Evolutionary conservation across 129 eudicot genomes (phyloP), one percentile per base, ranked within the genome.

Genomic region (Arctium minus): DNA sequence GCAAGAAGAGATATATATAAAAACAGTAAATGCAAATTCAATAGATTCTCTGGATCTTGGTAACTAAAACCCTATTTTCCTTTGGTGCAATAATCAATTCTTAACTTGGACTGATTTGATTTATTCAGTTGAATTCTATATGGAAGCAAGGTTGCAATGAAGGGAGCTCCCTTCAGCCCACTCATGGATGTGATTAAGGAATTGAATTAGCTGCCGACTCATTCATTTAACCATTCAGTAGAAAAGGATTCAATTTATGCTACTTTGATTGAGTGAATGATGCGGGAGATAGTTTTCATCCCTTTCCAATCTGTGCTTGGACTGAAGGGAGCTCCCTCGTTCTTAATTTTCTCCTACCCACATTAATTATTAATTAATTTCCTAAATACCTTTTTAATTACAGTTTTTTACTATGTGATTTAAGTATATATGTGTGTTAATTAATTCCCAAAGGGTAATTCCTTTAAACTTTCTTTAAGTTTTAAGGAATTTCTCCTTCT

Each of bases 301-400:
- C 89, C 86, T 90, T 86, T 89, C 88, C 87, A 79, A 64, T 96
- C 95, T 67, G 39, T 93, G 95, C 98, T 96, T 96, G 99, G 99
- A 96, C 99, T 96, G 99, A 96, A 96, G 98, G 99, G 99, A 93
- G 99, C 97, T 96, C 99, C 97, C 94, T 93, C 74, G 82, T 75
- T 30, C 77, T 76, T 27, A 40, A 39, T 68, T 5, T 5, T 46
- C 33, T 3, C 71, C 35, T 67, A 67, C 29, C 29, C 8, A 15
- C 67, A 5, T 17, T 53, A 13, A 13, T 13, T 17, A 56, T 1
- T 12, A 15, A 56, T 15, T 17, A 56, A 15, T 3, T 17, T 4
- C 6, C 67, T 56, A 56, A 56, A 5, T 17, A 17, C 8, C 6
- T 42, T 42, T 17, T 56, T 22, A 22, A 22, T 22, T 56, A 56